Percentiles rank a stretch among this genome's conserved stretches.
Conservation (phyloP, 352 stramenopile genomes). For the Pythium rhizo-oryzae region DNA sequence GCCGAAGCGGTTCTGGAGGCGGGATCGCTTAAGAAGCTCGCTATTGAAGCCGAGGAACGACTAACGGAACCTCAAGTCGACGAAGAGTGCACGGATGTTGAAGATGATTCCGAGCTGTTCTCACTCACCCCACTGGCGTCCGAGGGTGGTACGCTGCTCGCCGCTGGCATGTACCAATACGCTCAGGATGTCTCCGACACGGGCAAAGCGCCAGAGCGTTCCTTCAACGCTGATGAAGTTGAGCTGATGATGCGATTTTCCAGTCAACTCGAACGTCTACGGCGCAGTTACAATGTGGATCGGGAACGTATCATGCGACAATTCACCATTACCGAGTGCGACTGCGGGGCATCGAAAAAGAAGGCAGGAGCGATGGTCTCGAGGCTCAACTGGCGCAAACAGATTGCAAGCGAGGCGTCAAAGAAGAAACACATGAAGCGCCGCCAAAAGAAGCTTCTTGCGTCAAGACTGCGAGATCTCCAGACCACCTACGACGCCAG, state of each 20-base stretch:
- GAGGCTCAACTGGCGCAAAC: constrained; percentile 55
- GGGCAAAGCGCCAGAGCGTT: too few species aligned
- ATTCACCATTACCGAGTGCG: constrained; percentile 17
- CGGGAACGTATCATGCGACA: constrained; percentile 21
- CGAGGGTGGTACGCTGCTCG: constrained; percentile 18
- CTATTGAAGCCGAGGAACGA: neutral
- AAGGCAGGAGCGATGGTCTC: neutral
- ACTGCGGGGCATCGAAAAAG: constrained; percentile 18
- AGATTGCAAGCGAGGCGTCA: constrained; percentile 49
- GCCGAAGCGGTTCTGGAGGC: neutral
- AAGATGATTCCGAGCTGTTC: constrained; percentile 7
- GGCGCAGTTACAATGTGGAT: constrained; percentile 12
- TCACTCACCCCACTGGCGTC: constrained; percentile 19
- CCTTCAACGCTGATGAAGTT: constrained; percentile 18
- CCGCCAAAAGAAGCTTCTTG: constrained; percentile 69
- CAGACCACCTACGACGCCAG: constrained; percentile 15
- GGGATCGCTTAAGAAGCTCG: constrained; percentile 6
- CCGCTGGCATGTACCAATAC: constrained; percentile 22
- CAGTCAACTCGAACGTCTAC: constrained; percentile 21
- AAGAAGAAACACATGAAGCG: constrained; percentile 77
- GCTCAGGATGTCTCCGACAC: too few species aligned
- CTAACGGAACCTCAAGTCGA: neutral
- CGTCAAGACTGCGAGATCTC: constrained; percentile 33
- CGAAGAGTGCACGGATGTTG: constrained; percentile 26
- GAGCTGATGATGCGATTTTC: constrained; percentile 26